Conservation (phyloP, 176 grass and related monocot genomes). For the Bonia amplexicaulis region DNA sequence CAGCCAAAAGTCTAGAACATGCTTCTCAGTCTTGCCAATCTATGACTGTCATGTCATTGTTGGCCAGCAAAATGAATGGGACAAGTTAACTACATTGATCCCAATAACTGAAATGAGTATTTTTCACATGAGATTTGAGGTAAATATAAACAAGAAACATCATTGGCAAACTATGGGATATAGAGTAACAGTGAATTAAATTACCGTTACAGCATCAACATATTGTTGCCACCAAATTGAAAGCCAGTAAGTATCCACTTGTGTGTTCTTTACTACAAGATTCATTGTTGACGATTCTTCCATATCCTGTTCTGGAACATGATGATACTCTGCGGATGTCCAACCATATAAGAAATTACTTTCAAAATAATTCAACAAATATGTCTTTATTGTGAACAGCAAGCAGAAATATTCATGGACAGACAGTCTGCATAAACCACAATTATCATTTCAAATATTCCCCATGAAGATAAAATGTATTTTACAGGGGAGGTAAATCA, state of each 20-base stretch:
- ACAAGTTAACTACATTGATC: background rate
- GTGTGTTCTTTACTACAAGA: slow-evolving; percentile 16
- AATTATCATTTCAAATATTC: background rate
- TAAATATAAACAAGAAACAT: background rate
- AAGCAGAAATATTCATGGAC: background rate
- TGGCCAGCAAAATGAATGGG: background rate
- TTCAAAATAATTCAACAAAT: background rate
- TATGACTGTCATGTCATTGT: background rate
- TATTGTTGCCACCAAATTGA: slow-evolving; percentile 74
- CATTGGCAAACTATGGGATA: background rate
- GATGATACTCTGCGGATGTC: slow-evolving; percentile 33
- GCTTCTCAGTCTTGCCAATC: background rate
- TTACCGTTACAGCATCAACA: slow-evolving; percentile 57
- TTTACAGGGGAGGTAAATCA: background rate
- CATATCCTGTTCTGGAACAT: slow-evolving; percentile 50
- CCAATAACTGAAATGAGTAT: background rate
- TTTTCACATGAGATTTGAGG: background rate
- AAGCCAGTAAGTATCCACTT: slow-evolving; percentile 22
- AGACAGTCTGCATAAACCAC: background rate
- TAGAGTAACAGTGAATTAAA: background rate
- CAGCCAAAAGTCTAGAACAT: background rate
- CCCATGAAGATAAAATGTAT: background rate
- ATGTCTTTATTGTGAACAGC: background rate
- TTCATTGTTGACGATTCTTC: slow-evolving; percentile 34
- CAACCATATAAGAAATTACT: background rate